phyloP scores from a whole-genome alignment of 306 rosid species.

The Argentina anserina region DNA sequence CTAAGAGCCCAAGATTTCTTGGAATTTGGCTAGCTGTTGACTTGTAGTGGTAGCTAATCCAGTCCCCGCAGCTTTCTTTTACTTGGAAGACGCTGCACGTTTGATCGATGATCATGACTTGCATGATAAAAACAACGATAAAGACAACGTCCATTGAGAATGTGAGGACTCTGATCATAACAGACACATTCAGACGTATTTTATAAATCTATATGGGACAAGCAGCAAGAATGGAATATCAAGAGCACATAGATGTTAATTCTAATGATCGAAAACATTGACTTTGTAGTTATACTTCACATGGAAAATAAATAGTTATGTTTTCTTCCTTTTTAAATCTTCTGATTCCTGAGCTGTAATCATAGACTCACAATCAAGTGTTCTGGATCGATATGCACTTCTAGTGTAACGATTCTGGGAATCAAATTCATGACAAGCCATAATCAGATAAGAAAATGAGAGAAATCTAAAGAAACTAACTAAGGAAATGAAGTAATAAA shows the following conservation, averaged over 20 bases:
- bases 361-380: neutral
- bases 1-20: neutral
- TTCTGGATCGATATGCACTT: neutral
- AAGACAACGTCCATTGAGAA: neutral
- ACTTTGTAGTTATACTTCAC: neutral
- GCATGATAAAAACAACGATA: neutral
- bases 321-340: neutral
- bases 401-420: too few relatives aligned
- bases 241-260: neutral
- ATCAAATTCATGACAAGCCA: too few relatives aligned
- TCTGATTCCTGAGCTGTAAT: neutral
- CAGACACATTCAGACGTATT: neutral
- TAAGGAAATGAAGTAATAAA: too few relatives aligned
- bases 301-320: neutral
- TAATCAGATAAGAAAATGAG: too few relatives aligned
- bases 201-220: neutral
- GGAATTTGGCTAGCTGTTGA: neutral
- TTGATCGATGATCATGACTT: neutral
- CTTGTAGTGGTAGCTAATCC: neutral
- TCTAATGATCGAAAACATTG: neutral
- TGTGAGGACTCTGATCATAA: neutral
- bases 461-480: too few relatives aligned
- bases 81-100: neutral
- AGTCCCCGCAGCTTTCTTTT: neutral
- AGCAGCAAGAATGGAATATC: neutral